Evolutionary conservation across 768 basidiomycete species (phyloP), one percentile per base, ranked within the genome.

Genomic region (Hirschioporus abietinus): DNA sequence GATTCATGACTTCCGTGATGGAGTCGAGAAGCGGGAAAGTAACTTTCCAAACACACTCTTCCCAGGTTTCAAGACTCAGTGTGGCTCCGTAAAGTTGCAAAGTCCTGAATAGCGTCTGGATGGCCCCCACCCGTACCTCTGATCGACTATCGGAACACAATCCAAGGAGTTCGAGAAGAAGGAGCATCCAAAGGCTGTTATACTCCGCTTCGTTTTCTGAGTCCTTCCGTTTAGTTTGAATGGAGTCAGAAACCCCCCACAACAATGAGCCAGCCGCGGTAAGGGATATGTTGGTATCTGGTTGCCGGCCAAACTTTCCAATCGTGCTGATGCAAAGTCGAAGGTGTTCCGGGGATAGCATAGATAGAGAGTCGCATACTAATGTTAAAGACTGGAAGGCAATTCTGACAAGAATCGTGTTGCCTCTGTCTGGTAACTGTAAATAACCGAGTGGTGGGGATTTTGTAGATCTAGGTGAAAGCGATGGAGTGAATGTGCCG

Each of bases 221-320:
- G 59, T 83, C 83, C 70, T 89, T 89, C 24, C 92, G 84, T 73
- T 93, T 91, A 7, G 89, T 86, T 72, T 96, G 95, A 36, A 99
- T 93, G 0, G 93, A 91, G 74, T 99, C 96, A 0, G 96, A 97
- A 0, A 99, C 92, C 68, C 92, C 91, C 96, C 96, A 99, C 5
- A 99, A 80, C 1, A 98, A 78, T 64, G 93, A 95, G 66, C 94
- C 94, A 0, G 96, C 94, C 0, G 94, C 93, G 0, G 96, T 96
- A 65, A 99, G 79, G 1, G 95, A 93, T 66, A 99, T 96, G 71
- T 99, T 99, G 52, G 96, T 96, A 70, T 99, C 97, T 0, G 88
- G 84, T 72, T 99, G 96, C 20, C 89, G 85, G 8, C 96, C 95
- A 76, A 96, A 99, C 65, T 91, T 89, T 6, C 93, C 93, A 0